Evolutionary conservation across 2,329 filamentous ascomycete species (phyloP).

Genomic region (Colletotrichum simmondsii): DNA sequence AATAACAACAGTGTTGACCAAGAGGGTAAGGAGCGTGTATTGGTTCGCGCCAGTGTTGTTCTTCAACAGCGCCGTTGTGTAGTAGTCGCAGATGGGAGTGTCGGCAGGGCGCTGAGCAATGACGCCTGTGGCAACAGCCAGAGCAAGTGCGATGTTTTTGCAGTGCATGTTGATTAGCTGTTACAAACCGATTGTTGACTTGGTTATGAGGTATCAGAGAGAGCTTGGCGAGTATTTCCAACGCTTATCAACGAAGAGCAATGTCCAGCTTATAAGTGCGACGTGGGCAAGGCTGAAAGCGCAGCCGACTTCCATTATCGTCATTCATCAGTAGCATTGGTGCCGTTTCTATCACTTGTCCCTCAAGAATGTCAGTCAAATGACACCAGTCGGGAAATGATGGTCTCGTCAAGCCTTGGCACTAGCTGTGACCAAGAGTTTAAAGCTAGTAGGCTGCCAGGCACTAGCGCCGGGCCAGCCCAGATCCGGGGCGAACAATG

Average conservation of each 20-base stretch:
- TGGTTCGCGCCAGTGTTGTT: slow-evolving; percentile 70
- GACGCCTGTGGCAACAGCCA: slow-evolving; percentile 40
- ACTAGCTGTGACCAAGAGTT: slow-evolving; percentile 1
- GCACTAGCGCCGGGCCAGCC: slow-evolving; percentile 21
- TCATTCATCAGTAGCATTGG: not conserved
- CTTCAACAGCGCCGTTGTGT: slow-evolving; percentile 68
- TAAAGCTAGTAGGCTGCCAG: not conserved
- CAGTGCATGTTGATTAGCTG: slow-evolving; percentile 39
- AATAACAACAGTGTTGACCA: slow-evolving; percentile 73
- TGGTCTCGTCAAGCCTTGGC: slow-evolving; percentile 14
- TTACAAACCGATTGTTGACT: not conserved
- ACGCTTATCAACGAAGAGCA: not conserved
- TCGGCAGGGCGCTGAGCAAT: slow-evolving; percentile 59
- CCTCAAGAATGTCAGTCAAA: not conserved
- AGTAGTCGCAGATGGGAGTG: slow-evolving; percentile 70
- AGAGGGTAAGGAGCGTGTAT: slow-evolving; percentile 62
- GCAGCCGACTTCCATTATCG: not conserved
- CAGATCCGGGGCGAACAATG: slow-evolving; percentile 17
- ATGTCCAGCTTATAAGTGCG: not conserved
- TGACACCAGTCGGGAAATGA: not conserved
- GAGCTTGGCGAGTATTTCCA: not conserved
- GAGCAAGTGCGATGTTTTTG: slow-evolving; percentile 38
- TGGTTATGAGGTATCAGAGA: not conserved
- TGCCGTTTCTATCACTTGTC: not conserved
- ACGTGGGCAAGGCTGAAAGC: not conserved